Evolutionary conservation across 108 stramenopile species (phyloP), one percentile per base, ranked within the genome.

Genomic region (Bacterosira constricta): DNA sequence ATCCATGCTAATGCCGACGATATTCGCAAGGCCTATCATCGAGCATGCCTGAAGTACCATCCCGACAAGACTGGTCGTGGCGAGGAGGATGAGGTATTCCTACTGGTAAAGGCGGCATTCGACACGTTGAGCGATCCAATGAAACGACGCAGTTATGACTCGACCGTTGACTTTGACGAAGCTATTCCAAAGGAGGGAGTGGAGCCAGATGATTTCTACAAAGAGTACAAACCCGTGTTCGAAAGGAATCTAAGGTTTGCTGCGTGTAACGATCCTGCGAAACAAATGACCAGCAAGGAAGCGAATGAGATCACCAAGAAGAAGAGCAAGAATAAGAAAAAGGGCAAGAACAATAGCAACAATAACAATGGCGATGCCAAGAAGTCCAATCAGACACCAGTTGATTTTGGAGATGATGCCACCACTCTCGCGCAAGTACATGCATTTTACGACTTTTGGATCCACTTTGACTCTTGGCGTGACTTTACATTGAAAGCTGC

Each of bases 401-500:
- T 98, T 1, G 59, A 81, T 4, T 86, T 99, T 18, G 99, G 99
- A 5, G 95, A 94, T 59, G 88, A 87, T 12, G 29, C 70, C 54
- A 92, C 97, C 6, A 86, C 95, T 11, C 79, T 96, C 7, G 87
- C 83, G 6, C 65, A 98, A 63, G 99, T 99, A 0, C 69, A 95
- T 52, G 83, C 78, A 7, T 99, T 99, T 76, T 99, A 99, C 73
- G 92, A 90, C 7, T 99, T 96, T 75, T 99, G 99, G 99, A 83
- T 85, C 6, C 85, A 90, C 35, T 99, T 99, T 59, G 92, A 96
- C 37, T 88, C 87, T 13, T 99, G 98, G 98, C 73, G 99, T 38
- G 99, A 99, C 65, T 98, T 97, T 71, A 87, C 91, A 1, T 53
- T 91, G 7, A 80, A 91, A 37, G 94, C 94, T 13, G 44, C 83